Evolutionary conservation across 2,329 filamentous ascomycete genomes (phyloP).

Genomic region (Botrytis medusae): DNA sequence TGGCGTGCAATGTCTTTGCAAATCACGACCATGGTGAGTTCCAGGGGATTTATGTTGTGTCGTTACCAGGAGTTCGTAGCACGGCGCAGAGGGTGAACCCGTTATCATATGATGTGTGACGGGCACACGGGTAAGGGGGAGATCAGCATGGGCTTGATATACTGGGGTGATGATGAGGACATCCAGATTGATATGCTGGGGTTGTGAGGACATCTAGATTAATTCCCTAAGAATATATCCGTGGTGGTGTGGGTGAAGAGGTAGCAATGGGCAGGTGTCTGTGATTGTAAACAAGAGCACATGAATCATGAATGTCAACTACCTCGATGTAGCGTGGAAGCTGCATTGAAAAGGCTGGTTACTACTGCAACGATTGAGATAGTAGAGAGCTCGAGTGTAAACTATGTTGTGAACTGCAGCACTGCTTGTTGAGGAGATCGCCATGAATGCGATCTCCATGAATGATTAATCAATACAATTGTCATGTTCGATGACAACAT

Average conservation of each 20-base stretch:
- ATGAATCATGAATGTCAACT: neutral
- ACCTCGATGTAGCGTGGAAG: neutral
- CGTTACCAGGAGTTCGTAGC: neutral
- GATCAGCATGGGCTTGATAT: neutral
- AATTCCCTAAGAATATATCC: neutral
- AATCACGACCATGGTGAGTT: neutral
- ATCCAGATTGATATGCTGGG: neutral
- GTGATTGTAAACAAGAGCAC: neutral
- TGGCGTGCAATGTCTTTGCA: neutral
- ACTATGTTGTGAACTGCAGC: no score
- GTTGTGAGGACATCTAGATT: neutral
- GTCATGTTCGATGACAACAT: neutral
- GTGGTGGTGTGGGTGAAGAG: neutral
- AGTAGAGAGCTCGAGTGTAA: neutral
- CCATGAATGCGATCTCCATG: neutral
- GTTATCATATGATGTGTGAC: neutral
- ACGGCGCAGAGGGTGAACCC: conserved; percentile 9
- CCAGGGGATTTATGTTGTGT: neutral
- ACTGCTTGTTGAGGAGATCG: no score
- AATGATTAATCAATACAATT: neutral
- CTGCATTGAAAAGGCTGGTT: neutral
- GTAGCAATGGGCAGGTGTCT: neutral
- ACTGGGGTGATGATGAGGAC: no score
- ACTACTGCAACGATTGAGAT: neutral
- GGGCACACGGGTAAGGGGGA: neutral